Base-by-base conservation (phyloP, 2,329 filamentous ascomycete species). In the Didymella pinodella region DNA sequence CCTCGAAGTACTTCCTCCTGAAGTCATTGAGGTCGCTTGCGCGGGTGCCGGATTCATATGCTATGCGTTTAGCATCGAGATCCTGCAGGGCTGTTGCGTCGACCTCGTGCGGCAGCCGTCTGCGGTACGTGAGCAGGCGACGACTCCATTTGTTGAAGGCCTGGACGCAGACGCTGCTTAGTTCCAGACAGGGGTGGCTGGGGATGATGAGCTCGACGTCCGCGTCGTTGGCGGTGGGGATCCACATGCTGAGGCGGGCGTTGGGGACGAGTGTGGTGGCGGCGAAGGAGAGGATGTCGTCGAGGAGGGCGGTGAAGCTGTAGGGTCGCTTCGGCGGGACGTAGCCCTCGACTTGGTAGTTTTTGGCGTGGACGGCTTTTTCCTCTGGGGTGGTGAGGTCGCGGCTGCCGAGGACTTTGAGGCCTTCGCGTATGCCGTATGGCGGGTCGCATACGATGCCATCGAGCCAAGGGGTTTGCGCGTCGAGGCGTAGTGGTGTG, bases 391-490 rank as follows among this genome's bases (percentile, higher is more conserved):
- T 63, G 63, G 1, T 74, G 64, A 20, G 65, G 18, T 95, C 88
- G 62, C 89, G 87, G 53, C 86, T 85, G 0, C 95, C 95, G 0
- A 99, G 82, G 2, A 99, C 94, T 70, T 91, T 91, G 59, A 98
- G 78, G 0, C 95, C 95, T 77, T 99, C 95, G 47, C 95, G 85
- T 6, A 99, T 93, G 2, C 95, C 95, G 73, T 99, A 99, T 0
- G 95, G 95, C 18, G 95, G 95, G 78, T 99, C 95, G 70, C 93
- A 98, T 7, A 98, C 83, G 59, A 99, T 96, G 4, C 92, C 93
- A 76, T 99, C 93, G 59, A 98, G 87, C 65, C 89, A 84, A 49
- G 25, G 40, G 7, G n/a, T 16, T 10, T 32, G 12, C 2, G 26
- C 2, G 45, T 14, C 51, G 46, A 48, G 59, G 48, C 75, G 65